Percentiles rank a stretch among this genome's conserved stretches.
Evolutionary conservation across 2,329 filamentous ascomycete species (phyloP).

Genomic region (Colletotrichum sp.): DNA sequence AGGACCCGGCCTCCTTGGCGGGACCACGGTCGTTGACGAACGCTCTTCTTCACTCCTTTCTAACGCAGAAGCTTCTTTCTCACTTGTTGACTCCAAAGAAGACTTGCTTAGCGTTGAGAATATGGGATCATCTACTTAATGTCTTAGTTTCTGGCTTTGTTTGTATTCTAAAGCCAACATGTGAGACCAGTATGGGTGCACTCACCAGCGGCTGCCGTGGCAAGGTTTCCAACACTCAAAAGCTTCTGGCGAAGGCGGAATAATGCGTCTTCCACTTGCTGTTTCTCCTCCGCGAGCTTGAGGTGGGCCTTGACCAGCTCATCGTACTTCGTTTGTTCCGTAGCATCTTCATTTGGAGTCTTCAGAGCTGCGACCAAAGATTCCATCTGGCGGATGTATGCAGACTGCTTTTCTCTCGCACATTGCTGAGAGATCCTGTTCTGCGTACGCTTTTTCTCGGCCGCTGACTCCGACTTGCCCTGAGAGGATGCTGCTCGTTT

Average conservation of each 20-base stretch:
- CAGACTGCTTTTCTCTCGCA: neutral
- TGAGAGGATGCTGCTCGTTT: neutral
- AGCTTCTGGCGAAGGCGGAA: neutral
- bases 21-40: neutral
- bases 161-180: neutral
- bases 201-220: neutral
- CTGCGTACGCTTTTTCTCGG: neutral
- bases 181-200: neutral
- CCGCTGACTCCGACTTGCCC: neutral
- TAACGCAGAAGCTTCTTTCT: neutral
- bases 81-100: neutral
- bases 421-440: neutral
- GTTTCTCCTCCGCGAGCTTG: neutral
- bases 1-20: neutral
- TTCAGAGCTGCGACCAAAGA: neutral
- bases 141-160: neutral
- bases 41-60: neutral
- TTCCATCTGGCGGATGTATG: neutral
- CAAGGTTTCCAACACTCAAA: neutral
- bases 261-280: neutral
- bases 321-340: neutral
- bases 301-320: neutral
- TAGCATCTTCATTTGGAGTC: neutral
- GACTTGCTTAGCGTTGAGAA: neutral
- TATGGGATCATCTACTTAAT: neutral